Base-by-base conservation (phyloP, 495 filamentous ascomycete genomes). In the Penicillium canescens region DNA sequence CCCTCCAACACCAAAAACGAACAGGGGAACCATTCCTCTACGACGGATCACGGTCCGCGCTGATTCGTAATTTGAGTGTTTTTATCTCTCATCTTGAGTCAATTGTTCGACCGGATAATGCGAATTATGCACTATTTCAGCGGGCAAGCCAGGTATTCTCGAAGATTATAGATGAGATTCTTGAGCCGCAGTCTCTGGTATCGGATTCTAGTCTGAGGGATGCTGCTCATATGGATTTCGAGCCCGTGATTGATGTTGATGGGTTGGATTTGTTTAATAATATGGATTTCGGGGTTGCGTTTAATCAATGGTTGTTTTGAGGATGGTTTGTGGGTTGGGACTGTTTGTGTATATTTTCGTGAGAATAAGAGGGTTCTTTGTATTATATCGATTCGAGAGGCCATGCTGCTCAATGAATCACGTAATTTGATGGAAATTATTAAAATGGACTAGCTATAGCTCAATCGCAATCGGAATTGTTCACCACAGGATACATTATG, bases 41-140 rank as follows among this genome's bases (percentile, higher is more conserved):
- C 48, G 60, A 67, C 6, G 56, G 71, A 1, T 79, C 81, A 0
- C 70, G 81, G 11, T 78, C 82, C 3, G 75, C 78, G 36, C 74
- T 82, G 6, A 80, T 86, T 34, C 82, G 83, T 39, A 78, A 84
- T 47, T 67, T 86, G 3, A 83, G 81, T 49, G 76, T 85, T n/a
- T 80, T 87, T 38, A 62, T 69, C 23, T 65, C 69, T 6, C 63
- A 69, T 38, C 43, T 74, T 1, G 69, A 70, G 28, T 56, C 59
- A 0, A 61, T 71, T 34, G 57, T 55, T 10, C 40, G 55, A 0
- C 60, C 58, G 0, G 63, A 54, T 20, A 50, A 65, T 42, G 50
- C 52, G 8, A 60, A 62, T 37, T 57, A 65, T 28, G 59, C 60
- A 13, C 50, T 73, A 1, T 69, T 70, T n/a, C 54, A 60, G 23